These are phyloP conservation scores for Candida loeiensis DNA, from an alignment of 805 yeast species.

Conservation along the genomic window DNA sequence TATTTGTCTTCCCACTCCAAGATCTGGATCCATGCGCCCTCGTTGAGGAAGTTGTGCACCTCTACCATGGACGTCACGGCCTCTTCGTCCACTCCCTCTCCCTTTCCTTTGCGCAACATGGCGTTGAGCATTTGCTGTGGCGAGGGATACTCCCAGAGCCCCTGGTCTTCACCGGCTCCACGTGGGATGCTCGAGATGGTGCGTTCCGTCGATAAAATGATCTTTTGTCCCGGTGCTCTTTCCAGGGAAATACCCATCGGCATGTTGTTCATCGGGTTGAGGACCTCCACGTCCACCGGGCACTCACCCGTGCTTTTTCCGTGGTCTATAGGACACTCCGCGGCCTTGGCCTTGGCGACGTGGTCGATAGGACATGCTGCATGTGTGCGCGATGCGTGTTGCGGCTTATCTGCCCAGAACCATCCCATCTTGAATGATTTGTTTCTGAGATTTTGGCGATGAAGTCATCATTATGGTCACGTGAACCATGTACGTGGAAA, in stretches of 20 bases:
- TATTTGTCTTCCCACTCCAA: slow-evolving; percentile 85
- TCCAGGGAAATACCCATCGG: slow-evolving; percentile 67
- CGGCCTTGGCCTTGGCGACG: slow-evolving; percentile 14
- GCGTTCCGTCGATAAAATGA: slow-evolving; percentile 77
- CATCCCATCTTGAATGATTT: slow-evolving; percentile 65
- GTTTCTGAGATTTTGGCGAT: background rate
- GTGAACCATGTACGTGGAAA: too few species aligned
- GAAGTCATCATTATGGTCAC: background rate
- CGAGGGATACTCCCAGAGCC: slow-evolving; percentile 97
- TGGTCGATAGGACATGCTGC: slow-evolving; percentile 34
- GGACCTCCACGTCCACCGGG: slow-evolving; percentile 21
- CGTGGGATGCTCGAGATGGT: slow-evolving; percentile 84
- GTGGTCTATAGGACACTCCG: slow-evolving; percentile 36
- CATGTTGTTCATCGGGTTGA: slow-evolving; percentile 88
- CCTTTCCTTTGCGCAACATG: slow-evolving; percentile 91
- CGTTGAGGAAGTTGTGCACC: slow-evolving; percentile 93
- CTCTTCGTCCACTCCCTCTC: slow-evolving; percentile 84
- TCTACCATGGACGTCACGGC: slow-evolving; percentile 97
- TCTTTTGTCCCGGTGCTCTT: slow-evolving; percentile 74
- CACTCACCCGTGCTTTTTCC: slow-evolving; percentile 9
- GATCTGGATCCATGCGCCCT: slow-evolving; percentile 96
- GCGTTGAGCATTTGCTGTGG: slow-evolving; percentile 99
- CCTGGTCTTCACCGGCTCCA: slow-evolving; percentile 60
- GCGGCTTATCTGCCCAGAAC: slow-evolving; percentile 72
- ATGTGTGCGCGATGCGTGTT: slow-evolving; percentile 12